Evolutionary conservation across 345 rosid genomes (phyloP).

Genomic region (Gynandropsis gynandra): DNA sequence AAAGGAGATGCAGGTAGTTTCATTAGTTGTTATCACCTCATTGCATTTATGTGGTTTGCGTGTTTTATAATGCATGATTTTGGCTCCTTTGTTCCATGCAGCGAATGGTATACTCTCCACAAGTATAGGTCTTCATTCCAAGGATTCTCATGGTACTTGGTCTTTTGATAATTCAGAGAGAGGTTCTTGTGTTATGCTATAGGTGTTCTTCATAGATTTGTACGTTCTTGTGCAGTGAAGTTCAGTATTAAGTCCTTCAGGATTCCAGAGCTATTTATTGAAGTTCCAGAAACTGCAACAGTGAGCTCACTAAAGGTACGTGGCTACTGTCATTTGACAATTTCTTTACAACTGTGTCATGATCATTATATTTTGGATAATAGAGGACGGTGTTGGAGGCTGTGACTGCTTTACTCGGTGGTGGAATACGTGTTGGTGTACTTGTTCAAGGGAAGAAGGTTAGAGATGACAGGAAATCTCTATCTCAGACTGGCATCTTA

Average conservation of each 20-base stretch:
- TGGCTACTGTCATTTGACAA: neutral
- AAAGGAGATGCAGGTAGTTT: conserved; percentile 34
- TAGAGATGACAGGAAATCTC: conserved; percentile 67
- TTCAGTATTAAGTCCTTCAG: conserved; percentile 88
- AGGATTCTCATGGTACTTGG: conserved; percentile 52
- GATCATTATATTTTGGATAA: conserved; percentile 19
- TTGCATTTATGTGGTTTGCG: conserved; percentile 15
- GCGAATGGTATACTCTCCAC: conserved; percentile 34
- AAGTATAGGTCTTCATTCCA: conserved; percentile 36
- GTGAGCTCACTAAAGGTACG: conserved; percentile 41
- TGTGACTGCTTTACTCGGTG: conserved; percentile 59
- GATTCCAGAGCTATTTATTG: conserved; percentile 83
- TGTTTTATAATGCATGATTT: neutral
- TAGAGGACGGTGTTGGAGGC: conserved; percentile 76
- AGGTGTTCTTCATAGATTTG: conserved; percentile 23
- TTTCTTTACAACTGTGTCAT: conserved; percentile 1
- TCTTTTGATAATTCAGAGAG: conserved; percentile 17
- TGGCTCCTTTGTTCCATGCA: conserved; percentile 19
- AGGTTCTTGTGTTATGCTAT: conserved; percentile 10
- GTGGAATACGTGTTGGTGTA: conserved; percentile 64
- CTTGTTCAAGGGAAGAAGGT: conserved; percentile 75
- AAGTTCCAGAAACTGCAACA: conserved; percentile 79
- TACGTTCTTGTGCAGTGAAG: conserved; percentile 60
- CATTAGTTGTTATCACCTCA: conserved; percentile 6
- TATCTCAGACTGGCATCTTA: conserved; percentile 60